Evolutionary conservation across 257 asterid species (phyloP).

Genomic region (Nicotiana otophora): DNA sequence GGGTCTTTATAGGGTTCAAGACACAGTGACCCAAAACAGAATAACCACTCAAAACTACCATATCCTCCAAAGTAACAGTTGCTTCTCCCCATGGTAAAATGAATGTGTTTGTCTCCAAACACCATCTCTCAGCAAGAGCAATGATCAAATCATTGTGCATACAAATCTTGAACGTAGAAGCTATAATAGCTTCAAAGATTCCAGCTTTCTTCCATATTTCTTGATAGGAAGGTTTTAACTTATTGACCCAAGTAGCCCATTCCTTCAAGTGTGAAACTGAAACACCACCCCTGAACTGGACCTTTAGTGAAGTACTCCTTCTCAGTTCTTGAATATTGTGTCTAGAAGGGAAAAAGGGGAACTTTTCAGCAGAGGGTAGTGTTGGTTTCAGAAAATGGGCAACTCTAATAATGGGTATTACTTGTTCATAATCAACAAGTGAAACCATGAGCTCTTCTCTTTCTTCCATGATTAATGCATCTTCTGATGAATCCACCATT

Average conservation of each 20-base stretch:
- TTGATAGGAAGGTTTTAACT: slow-evolving; percentile 9
- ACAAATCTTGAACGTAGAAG: slow-evolving; percentile 6
- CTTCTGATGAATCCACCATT: slow-evolving; percentile 10
- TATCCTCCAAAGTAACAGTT: slow-evolving; percentile 37
- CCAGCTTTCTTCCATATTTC: slow-evolving; percentile 26
- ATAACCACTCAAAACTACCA: slow-evolving; percentile 30
- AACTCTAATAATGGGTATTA: background rate
- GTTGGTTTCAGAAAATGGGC: slow-evolving; percentile 29
- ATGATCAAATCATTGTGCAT: slow-evolving; percentile 10
- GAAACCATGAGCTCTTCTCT: slow-evolving; percentile 18
- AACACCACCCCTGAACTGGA: background rate
- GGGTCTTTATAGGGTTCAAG: background rate
- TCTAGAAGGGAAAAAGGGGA: background rate
- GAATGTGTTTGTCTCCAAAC: slow-evolving; percentile 15
- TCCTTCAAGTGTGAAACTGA: background rate
- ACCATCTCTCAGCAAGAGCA: slow-evolving; percentile 25
- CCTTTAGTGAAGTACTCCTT: background rate
- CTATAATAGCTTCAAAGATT: slow-evolving; percentile 21
- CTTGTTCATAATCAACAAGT: background rate
- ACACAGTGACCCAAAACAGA: slow-evolving; percentile 30
- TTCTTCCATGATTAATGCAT: slow-evolving; percentile 9
- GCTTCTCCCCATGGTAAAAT: slow-evolving; percentile 46
- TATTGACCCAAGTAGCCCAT: slow-evolving; percentile 14
- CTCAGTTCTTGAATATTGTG: background rate
- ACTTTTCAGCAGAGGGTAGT: background rate